These are phyloP conservation scores for Aspergillus quadrilineatus DNA, from an alignment of 2,329 filamentous ascomycete species.

Conservation along the genomic window DNA sequence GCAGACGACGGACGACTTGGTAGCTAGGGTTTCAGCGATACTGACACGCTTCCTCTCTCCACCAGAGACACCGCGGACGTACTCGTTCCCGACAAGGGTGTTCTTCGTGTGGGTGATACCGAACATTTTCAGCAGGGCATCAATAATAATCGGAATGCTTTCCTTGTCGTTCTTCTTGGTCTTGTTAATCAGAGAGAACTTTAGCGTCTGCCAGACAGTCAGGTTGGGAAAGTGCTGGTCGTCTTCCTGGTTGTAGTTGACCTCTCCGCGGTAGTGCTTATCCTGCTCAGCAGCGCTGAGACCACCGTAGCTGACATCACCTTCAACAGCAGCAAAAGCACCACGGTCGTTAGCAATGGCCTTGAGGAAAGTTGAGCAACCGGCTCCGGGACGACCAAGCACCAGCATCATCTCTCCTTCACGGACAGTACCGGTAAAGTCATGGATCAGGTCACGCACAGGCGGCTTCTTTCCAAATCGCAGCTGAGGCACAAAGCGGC, in stretches of 20 bases:
- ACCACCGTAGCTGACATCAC: slow-evolving; percentile 70
- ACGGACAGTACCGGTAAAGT: slow-evolving; percentile 66
- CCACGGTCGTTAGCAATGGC: slow-evolving; percentile 69
- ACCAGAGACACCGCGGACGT: slow-evolving; percentile 71
- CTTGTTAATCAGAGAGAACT: slow-evolving; percentile 73
- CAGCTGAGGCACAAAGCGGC: slow-evolving; percentile 53
- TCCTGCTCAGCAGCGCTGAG: slow-evolving; percentile 67
- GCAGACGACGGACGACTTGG: slow-evolving; percentile 69
- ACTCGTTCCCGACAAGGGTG: slow-evolving; percentile 73
- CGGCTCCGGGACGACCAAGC: slow-evolving; percentile 69
- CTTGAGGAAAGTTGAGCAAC: slow-evolving; percentile 76
- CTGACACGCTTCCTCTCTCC: slow-evolving; percentile 79
- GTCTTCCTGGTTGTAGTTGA: slow-evolving; percentile 76
- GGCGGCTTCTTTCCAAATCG: slow-evolving; percentile 50
- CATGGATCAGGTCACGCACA: slow-evolving; percentile 59
- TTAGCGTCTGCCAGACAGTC: slow-evolving; percentile 75
- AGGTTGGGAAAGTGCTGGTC: slow-evolving; percentile 72
- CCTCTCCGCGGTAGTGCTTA: slow-evolving; percentile 70
- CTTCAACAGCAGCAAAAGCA: slow-evolving; percentile 64
- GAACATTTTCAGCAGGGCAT: slow-evolving; percentile 73
- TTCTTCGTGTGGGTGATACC: slow-evolving; percentile 73
- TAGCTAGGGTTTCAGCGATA: slow-evolving; percentile 74
- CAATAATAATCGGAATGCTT: slow-evolving; percentile 67
- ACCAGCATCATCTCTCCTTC: slow-evolving; percentile 73
- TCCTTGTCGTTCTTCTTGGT: slow-evolving; percentile 65